Conservation (phyloP, 2,329 filamentous ascomycete genomes). For the Fusarium piperis region DNA sequence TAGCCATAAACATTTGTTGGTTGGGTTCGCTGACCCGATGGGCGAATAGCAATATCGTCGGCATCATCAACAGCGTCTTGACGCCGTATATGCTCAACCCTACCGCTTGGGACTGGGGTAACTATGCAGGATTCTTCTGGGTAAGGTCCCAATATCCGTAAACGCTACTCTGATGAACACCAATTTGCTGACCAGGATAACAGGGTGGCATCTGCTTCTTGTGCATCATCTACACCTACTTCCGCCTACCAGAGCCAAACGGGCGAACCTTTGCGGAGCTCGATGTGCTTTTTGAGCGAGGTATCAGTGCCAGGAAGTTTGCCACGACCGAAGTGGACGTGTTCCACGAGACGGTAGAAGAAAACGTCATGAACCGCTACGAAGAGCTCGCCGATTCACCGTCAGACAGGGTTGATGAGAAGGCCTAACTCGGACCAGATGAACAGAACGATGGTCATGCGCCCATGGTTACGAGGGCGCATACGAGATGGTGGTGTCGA, state of each 20-base stretch:
- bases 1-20: background rate
- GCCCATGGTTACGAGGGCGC: background rate
- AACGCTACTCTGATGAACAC: background rate
- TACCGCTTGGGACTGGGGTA: constrained; percentile 85
- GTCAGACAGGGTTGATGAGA: constrained; percentile 24
- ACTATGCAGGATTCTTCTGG: constrained; percentile 91
- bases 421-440: constrained; percentile 21
- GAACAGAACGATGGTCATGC: background rate
- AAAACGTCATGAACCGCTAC: constrained; percentile 59
- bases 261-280: constrained; percentile 88
- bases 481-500: background rate
- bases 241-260: constrained; percentile 72
- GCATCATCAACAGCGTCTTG: constrained; percentile 81
- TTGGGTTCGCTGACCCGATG: constrained; percentile 20
- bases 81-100: constrained; percentile 96
- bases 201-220: constrained; percentile 79
- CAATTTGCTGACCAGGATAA: constrained; percentile 22
- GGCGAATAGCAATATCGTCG: constrained; percentile 73
- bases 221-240: constrained; percentile 78
- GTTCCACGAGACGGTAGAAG: constrained; percentile 62
- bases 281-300: constrained; percentile 82
- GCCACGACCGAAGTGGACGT: constrained; percentile 66
- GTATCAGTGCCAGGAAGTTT: constrained; percentile 78
- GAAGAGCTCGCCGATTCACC: constrained; percentile 47
- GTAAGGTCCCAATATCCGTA: constrained; percentile 47